Evolutionary conservation across 352 stramenopile species (phyloP), one percentile per base, ranked within the genome.

Genomic region (Globisporangium nunn): DNA sequence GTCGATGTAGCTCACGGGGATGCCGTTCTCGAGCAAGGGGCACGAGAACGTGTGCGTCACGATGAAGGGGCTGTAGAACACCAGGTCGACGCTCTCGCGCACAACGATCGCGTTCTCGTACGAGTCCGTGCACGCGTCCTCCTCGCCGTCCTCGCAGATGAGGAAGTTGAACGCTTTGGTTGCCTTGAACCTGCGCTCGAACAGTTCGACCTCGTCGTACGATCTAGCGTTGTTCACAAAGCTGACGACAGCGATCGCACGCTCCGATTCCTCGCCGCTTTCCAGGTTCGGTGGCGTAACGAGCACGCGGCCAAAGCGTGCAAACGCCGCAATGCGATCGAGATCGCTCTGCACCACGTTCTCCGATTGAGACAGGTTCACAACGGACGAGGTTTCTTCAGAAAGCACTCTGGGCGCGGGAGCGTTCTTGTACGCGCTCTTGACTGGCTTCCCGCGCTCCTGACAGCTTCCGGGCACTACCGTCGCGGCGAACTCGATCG

Each of bases 41-140:
- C 76, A 89, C 15, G 75, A 39, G 14, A 74, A 51, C 17, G 64
- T 67, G 0, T 75, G 68, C 8, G 64, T 68, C 18, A 78, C 62
- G 1, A 63, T 70, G 62, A 86, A 85, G 33, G 77, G 76, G 29
- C 78, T 87, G 68, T 85, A 87, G 66, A 82, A 67, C 58, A 78
- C 81, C 50, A 89, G 30, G 11, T 86, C 71, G 0, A 71, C 68
- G 3, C 41, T 58, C 10, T 81, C 56, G 10, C 57, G 23, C 8
- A 87, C 47, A 15, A 70, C 29, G 53, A 85, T 63, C 57, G 64
- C 74, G 46, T 83, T 73, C 44, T 73, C 56, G 52, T 71, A 78
- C 5, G 50, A 44, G 5, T 51, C 54, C 30, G n/a, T 14, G n/a
- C 50, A 10, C 33, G 49, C 62, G 43, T 64, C 66, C n/a, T 64